Evolutionary conservation across 2,329 filamentous ascomycete genomes (phyloP).

Genomic region (Xylariaceae sp.): DNA sequence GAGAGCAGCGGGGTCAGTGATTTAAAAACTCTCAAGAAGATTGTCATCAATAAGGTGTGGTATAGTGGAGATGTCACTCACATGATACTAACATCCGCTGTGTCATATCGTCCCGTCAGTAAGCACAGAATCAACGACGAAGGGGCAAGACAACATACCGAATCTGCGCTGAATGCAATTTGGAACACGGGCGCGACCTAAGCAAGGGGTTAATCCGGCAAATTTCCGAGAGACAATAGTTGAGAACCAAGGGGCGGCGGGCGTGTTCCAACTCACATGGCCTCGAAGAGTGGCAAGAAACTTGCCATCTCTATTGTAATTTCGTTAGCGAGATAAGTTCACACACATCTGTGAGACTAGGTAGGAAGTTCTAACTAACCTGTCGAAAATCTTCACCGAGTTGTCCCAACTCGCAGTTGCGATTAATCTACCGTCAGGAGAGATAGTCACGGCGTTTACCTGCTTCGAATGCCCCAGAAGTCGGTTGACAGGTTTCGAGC

Average conservation of each 20-base stretch:
- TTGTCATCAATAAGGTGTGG: no score
- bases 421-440: slow-evolving; percentile 79
- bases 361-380: slow-evolving; percentile 8
- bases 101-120: slow-evolving; percentile 4
- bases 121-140: not conserved
- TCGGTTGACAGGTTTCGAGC: slow-evolving; percentile 78
- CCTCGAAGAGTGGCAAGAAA: slow-evolving; percentile 85
- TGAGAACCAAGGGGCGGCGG: not conserved
- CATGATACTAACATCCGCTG: slow-evolving; percentile 33
- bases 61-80: slow-evolving; percentile 1
- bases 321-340: slow-evolving; percentile 16
- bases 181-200: slow-evolving; percentile 76
- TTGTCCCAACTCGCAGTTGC: slow-evolving; percentile 88
- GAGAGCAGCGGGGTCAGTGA: slow-evolving; percentile 36
- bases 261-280: slow-evolving; percentile 59
- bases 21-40: slow-evolving; percentile 7
- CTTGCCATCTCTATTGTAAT: slow-evolving; percentile 50
- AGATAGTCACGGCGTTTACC: slow-evolving; percentile 93
- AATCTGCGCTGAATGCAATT: slow-evolving; percentile 88
- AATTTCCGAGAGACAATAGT: not conserved
- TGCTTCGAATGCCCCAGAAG: slow-evolving; percentile 94
- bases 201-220: not conserved
- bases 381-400: slow-evolving; percentile 78
- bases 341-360: not conserved
- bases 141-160: slow-evolving; percentile 32